Conservation (phyloP, 345 rosid species). For the Salix koriyanagi region DNA sequence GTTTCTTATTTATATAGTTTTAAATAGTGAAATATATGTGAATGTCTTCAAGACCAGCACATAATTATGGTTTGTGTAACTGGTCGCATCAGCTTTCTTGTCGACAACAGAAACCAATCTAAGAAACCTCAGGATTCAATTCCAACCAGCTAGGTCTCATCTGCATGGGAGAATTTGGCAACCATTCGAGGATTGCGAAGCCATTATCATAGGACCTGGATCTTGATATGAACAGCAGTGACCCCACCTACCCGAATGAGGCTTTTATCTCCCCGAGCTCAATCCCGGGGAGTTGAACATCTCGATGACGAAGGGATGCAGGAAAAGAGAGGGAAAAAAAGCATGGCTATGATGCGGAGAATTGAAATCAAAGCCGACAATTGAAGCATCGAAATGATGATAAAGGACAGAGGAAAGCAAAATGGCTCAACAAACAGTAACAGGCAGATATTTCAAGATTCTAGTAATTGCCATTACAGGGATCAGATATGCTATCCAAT, state of each 20-base stretch:
- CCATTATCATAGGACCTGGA: not conserved
- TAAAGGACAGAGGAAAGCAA: not conserved
- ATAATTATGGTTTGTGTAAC: too few relatives aligned
- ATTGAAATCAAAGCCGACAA: not conserved
- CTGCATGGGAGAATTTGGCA: not conserved
- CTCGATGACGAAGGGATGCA: too few relatives aligned
- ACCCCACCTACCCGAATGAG: not conserved
- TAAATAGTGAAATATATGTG: too few relatives aligned
- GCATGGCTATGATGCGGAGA: too few relatives aligned
- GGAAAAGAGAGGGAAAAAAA: too few relatives aligned
- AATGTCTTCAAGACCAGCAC: too few relatives aligned
- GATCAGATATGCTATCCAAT: not conserved
- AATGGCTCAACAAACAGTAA: not conserved
- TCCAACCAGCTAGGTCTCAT: not conserved
- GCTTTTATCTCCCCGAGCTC: too few relatives aligned
- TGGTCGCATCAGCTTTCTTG: too few relatives aligned
- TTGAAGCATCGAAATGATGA: not conserved
- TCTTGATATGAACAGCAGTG: not conserved
- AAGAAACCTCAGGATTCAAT: not conserved
- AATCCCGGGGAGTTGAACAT: too few relatives aligned
- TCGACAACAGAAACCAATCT: too few relatives aligned
- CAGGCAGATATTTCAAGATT: not conserved
- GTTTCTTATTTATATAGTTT: too few relatives aligned
- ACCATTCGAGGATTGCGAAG: not conserved
- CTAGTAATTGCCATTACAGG: not conserved